Conservation (phyloP, 768 basidiomycete species). For the Leucogyrophana mollusca region DNA sequence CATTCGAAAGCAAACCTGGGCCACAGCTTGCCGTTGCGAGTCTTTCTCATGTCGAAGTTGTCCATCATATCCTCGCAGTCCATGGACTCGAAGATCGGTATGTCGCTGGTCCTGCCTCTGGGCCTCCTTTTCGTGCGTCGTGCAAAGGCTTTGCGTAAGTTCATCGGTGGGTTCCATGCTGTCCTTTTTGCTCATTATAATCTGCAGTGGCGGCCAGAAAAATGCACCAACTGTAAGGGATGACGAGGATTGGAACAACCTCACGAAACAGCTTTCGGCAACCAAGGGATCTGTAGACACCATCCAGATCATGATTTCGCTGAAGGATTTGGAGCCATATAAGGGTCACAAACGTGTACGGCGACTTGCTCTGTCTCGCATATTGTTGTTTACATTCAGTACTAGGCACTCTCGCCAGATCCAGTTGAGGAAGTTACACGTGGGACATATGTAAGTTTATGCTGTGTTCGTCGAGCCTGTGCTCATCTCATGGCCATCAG, state of each 20-base stretch:
- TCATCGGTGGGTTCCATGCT: not conserved
- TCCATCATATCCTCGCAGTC: slow-evolving; percentile 10
- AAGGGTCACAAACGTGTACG: slow-evolving; percentile 12
- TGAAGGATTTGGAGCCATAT: slow-evolving; percentile 18
- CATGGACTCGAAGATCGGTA: slow-evolving; percentile 14
- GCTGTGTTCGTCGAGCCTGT: no score
- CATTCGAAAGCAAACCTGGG: no score
- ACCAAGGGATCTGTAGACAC: slow-evolving; percentile 8
- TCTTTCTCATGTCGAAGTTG: not conserved
- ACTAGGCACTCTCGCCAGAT: not conserved
- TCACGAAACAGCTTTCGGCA: slow-evolving; percentile 1
- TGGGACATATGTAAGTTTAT: not conserved
- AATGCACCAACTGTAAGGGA: slow-evolving; percentile 3
- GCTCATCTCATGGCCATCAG: no score
- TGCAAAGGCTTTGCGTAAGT: slow-evolving; percentile 19
- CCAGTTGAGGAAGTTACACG: no score
- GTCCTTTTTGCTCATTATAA: not conserved
- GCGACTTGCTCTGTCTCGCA: not conserved
- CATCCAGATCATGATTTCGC: slow-evolving; percentile 16
- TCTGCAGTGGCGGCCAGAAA: slow-evolving; percentile 3
- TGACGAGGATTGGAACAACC: slow-evolving; percentile 3
- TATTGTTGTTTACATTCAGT: not conserved
- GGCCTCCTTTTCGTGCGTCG: slow-evolving; percentile 21
- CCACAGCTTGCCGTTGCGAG: no score
- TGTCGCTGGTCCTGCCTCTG: slow-evolving; percentile 14